Evolutionary conservation across 2,329 filamentous ascomycete species (phyloP).

Genomic region (Fusarium sp.): DNA sequence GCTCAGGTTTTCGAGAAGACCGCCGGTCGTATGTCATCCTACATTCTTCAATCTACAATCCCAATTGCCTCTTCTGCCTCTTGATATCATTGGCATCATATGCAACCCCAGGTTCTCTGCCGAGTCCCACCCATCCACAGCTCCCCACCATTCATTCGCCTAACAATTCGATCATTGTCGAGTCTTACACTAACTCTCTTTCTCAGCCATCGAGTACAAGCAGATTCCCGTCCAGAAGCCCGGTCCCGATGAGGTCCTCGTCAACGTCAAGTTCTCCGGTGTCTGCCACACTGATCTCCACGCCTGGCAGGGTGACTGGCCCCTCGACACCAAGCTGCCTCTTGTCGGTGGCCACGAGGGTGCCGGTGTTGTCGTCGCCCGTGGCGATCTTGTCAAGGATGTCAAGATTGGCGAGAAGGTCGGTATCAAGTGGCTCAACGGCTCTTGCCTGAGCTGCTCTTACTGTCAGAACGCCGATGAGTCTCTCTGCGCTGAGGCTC

Average conservation of each 20-base stretch:
- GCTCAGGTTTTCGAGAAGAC: conserved; percentile 89
- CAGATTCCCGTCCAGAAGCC: conserved; percentile 85
- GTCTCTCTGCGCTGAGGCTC: conserved; percentile 80
- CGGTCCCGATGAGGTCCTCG: conserved; percentile 88
- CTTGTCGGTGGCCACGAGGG: conserved; percentile 86
- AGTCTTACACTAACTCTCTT: conserved; percentile 29
- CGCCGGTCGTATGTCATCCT: conserved; percentile 70
- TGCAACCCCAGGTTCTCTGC: conserved; percentile 2
- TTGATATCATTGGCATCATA: conserved; percentile 29
- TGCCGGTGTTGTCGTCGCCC: conserved; percentile 84
- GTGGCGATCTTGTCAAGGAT: conserved; percentile 80
- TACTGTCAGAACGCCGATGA: conserved; percentile 87
- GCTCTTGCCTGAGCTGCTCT: conserved; percentile 83
- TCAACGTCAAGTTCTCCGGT: conserved; percentile 91
- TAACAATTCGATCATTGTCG: conserved; percentile 1
- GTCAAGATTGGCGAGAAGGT: conserved; percentile 85
- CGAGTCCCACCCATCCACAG: conserved; percentile 31
- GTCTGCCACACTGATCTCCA: conserved; percentile 89
- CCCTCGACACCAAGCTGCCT: conserved; percentile 82
- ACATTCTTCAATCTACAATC: background rate
- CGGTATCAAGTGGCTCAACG: conserved; percentile 95
- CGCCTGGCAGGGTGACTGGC: conserved; percentile 92
- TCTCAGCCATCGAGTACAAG: conserved; percentile 74
- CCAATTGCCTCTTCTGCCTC: conserved; percentile 12
- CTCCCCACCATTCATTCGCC: conserved; percentile 34